Conservation (phyloP, 306 rosid genomes). For the Cicer cuneatum region DNA sequence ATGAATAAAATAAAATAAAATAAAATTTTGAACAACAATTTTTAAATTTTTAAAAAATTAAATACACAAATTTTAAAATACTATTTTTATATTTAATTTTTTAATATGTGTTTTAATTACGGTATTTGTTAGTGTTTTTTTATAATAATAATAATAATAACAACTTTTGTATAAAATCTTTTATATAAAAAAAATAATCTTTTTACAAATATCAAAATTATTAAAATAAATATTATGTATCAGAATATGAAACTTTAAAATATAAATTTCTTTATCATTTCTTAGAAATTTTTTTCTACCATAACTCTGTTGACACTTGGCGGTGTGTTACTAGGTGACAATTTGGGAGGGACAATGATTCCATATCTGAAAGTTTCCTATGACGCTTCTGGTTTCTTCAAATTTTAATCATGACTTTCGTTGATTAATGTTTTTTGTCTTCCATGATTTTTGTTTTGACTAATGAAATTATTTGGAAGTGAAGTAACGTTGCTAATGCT, state of each 20-base stretch:
- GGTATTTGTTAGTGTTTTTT: too few relatives aligned
- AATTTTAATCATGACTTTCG: constrained; percentile 40
- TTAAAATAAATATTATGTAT: too few relatives aligned
- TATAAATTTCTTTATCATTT: too few relatives aligned
- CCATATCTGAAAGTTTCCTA: constrained; percentile 46
- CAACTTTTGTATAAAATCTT: constrained; percentile 9
- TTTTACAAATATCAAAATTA: too few relatives aligned
- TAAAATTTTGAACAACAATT: too few relatives aligned
- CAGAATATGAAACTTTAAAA: too few relatives aligned
- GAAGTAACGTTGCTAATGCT: constrained; percentile 43
- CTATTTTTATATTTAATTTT: too few relatives aligned
- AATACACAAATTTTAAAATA: too few relatives aligned
- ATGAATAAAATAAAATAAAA: too few relatives aligned
- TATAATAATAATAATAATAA: too few relatives aligned
- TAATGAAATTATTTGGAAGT: constrained; percentile 6
- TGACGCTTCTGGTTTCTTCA: constrained; percentile 32
- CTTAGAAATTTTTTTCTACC: not conserved
- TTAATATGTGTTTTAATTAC: too few relatives aligned
- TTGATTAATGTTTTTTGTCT: constrained; percentile 30
- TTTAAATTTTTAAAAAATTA: too few relatives aligned
- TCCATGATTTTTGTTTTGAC: constrained; percentile 49
- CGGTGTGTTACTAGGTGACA: constrained; percentile 35
- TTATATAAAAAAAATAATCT: not conserved
- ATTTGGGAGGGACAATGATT: constrained; percentile 51
- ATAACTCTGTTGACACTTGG: constrained; percentile 25